phyloP scores from a whole-genome alignment of 2,329 filamentous ascomycete genomes.

The Aspergillus transmontanensis region DNA sequence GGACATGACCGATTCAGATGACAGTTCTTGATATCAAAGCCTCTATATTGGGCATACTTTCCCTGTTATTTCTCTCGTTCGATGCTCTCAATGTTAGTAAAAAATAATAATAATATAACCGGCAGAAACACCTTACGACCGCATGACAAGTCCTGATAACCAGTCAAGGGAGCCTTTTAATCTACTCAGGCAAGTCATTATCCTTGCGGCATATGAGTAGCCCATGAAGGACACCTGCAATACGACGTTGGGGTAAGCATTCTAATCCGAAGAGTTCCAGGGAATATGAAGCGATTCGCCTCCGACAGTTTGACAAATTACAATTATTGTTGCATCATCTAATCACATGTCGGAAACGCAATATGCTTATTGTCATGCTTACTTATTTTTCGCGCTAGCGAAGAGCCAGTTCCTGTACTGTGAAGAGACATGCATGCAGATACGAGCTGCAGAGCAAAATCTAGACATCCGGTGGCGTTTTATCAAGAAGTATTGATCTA shows the following conservation, averaged over 20 bases:
- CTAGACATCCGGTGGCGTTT: background rate
- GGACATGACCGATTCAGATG: slow-evolving; percentile 5
- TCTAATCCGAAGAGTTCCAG: background rate
- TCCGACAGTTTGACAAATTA: background rate
- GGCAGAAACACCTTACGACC: background rate
- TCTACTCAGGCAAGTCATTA: background rate
- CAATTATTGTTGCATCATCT: background rate
- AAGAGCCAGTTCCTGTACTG: background rate
- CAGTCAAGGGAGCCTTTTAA: background rate
- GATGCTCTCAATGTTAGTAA: background rate
- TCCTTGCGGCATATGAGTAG: background rate
- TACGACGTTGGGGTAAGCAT: background rate
- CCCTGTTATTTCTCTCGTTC: background rate
- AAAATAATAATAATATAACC: background rate
- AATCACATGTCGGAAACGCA: background rate
- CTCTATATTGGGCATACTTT: background rate
- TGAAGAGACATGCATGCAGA: slow-evolving; percentile 7
- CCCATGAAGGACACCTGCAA: background rate
- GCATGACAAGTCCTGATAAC: background rate
- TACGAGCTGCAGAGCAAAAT: background rate
- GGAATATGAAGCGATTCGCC: background rate
- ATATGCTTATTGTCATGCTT: slow-evolving; percentile 5
- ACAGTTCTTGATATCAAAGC: background rate
- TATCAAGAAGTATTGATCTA: background rate
- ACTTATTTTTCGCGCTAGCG: background rate